Evolutionary conservation across 2,329 filamentous ascomycete species (phyloP).

Genomic region (Exophiala aquamarina): DNA sequence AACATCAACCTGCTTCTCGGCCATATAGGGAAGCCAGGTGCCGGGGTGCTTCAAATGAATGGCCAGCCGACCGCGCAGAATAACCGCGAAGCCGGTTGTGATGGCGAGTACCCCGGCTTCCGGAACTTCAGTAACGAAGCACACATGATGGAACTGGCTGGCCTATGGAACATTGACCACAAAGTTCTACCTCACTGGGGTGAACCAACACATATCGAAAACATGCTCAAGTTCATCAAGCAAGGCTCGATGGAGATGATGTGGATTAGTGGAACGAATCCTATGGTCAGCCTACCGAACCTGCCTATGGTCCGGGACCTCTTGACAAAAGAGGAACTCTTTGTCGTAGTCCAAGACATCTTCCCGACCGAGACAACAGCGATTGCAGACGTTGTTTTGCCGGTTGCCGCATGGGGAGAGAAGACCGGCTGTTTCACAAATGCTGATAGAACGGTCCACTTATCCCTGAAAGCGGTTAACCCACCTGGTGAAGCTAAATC

Average conservation of each 20-base stretch:
- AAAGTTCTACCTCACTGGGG: conserved; percentile 40
- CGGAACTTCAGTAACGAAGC: conserved; percentile 36
- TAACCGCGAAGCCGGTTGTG: conserved; percentile 41
- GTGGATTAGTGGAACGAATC: conserved; percentile 41
- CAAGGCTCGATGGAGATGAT: conserved; percentile 38
- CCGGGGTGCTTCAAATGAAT: conserved; percentile 42
- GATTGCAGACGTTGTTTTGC: conserved; percentile 39
- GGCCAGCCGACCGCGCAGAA: conserved; percentile 43
- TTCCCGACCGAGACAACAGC: conserved; percentile 39
- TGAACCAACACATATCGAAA: conserved; percentile 39
- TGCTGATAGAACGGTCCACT: conserved; percentile 39
- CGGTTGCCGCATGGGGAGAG: conserved; percentile 39
- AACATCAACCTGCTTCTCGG: conserved; percentile 42
- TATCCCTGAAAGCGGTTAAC: conserved; percentile 39
- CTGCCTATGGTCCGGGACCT: conserved; percentile 32
- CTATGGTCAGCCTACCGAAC: conserved; percentile 40
- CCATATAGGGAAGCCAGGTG: conserved; percentile 36
- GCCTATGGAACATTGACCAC: conserved; percentile 38
- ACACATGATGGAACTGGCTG: conserved; percentile 39
- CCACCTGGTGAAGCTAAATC: conserved; percentile 38
- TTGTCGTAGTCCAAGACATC: conserved; percentile 39
- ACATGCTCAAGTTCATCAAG: conserved; percentile 38
- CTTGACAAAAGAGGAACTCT: conserved; percentile 35
- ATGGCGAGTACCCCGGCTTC: conserved; percentile 41
- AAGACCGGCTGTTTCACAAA: conserved; percentile 43